Conservation (phyloP, 345 rosid species). For the Salix exigua region DNA sequence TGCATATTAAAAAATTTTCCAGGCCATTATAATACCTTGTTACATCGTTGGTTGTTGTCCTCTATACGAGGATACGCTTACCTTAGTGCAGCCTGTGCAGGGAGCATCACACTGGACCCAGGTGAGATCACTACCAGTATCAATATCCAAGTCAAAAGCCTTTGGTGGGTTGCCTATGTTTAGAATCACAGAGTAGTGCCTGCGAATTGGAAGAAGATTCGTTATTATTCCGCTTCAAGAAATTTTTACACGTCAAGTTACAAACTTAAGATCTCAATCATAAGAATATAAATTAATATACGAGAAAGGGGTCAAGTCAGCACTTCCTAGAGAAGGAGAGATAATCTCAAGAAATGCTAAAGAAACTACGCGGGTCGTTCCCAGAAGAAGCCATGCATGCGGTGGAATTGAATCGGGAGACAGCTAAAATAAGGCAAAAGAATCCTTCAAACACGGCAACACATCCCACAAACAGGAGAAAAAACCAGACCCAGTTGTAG, state of each 20-base stretch:
- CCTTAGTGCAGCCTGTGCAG: slow-evolving; percentile 78
- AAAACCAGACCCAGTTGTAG: neutral
- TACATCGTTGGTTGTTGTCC: slow-evolving; percentile 1
- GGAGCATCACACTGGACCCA: slow-evolving; percentile 99
- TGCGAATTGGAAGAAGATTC: slow-evolving; percentile 24
- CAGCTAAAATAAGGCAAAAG: neutral
- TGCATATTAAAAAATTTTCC: neutral
- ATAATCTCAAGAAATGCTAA: neutral
- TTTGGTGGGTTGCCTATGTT: slow-evolving; percentile 73
- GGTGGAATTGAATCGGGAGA: neutral
- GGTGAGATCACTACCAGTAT: slow-evolving; percentile 92
- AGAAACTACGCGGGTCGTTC: neutral
- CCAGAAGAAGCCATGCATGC: neutral
- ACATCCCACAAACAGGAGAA: neutral
- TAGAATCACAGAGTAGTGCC: slow-evolving; percentile 67
- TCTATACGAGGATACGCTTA: slow-evolving; percentile 6
- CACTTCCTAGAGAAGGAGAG: neutral
- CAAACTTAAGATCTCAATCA: neutral
- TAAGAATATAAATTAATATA: neutral
- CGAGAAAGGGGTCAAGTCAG: neutral
- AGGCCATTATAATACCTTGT: slow-evolving; percentile 4
- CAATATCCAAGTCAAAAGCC: slow-evolving; percentile 77
- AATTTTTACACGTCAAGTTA: neutral
- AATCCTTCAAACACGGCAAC: neutral
- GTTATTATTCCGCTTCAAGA: neutral